Conservation (phyloP, 2,329 filamentous ascomycete genomes). For the Macrophomina phaseolina region DNA sequence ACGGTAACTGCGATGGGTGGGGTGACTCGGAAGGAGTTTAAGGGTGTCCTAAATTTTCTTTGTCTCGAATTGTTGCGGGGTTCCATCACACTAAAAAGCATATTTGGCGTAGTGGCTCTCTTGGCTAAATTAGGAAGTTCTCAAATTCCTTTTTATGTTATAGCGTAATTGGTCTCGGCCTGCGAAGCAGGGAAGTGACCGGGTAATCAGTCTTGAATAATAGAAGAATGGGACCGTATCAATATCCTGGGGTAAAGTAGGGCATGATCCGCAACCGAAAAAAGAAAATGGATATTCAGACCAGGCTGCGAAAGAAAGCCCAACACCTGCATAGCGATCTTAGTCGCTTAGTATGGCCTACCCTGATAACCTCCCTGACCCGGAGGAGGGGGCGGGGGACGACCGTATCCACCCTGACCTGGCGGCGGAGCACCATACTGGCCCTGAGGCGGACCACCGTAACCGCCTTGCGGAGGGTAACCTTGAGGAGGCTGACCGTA, state of each 20-base stretch:
- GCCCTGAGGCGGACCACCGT: slow-evolving; percentile 34
- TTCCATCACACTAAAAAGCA: background rate
- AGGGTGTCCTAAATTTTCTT: background rate
- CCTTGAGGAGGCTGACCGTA: slow-evolving; percentile 34
- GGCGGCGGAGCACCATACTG: slow-evolving; percentile 35
- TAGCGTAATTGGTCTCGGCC: background rate
- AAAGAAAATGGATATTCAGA: background rate
- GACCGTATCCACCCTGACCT: slow-evolving; percentile 40
- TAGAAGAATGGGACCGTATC: slow-evolving; percentile 7
- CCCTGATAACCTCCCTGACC: slow-evolving; percentile 22
- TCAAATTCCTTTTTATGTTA: background rate
- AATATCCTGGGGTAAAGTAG: background rate
- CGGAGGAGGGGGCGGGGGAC: slow-evolving; percentile 35
- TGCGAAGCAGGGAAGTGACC: background rate
- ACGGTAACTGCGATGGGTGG: too few species aligned
- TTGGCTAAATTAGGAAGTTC: slow-evolving; percentile 1
- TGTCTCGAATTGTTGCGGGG: background rate
- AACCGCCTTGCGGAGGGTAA: slow-evolving; percentile 29
- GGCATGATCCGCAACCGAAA: background rate
- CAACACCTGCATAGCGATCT: background rate
- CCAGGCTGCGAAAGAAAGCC: background rate
- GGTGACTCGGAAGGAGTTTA: too few species aligned
- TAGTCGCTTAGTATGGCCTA: slow-evolving; percentile 12
- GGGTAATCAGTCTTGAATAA: slow-evolving; percentile 15
- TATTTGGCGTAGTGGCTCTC: too few species aligned